A percentile compares a stretch with the other conserved stretches of the same genome.
Evolutionary conservation across 2,329 filamentous ascomycete species (phyloP).

Genomic region (Neurospora sp.): DNA sequence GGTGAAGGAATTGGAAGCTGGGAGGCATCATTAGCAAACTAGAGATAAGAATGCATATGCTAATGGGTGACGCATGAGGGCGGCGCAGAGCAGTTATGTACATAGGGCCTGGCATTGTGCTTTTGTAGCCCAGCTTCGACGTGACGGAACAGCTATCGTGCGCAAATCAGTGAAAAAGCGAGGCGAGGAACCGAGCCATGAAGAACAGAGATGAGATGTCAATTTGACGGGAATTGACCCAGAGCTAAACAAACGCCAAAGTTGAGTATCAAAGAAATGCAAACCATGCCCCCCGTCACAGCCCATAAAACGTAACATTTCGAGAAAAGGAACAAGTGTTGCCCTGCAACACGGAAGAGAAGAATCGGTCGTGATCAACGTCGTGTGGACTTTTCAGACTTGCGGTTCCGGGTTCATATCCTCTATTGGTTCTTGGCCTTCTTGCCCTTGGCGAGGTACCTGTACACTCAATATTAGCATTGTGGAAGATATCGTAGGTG

Average conservation of each 20-base stretch:
- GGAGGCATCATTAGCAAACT: not conserved
- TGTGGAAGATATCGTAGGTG: not conserved
- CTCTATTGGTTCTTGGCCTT: constrained; percentile 19
- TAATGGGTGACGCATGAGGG: not conserved
- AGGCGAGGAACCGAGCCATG: not conserved
- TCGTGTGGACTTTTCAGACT: constrained; percentile 3
- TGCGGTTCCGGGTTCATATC: not conserved
- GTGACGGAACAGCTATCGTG: not conserved
- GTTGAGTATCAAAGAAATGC: not conserved
- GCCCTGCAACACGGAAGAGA: constrained; percentile 1
- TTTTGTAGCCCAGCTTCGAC: not conserved
- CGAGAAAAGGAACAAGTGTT: not conserved
- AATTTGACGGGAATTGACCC: not conserved
- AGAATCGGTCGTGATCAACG: constrained; percentile 7
- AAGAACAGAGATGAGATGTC: not conserved
- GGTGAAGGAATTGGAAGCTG: not conserved
- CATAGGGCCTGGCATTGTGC: not conserved
- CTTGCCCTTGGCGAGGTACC: constrained; percentile 24
- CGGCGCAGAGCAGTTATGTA: not conserved
- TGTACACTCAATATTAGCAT: constrained; percentile 10
- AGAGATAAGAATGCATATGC: not conserved
- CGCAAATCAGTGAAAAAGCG: not conserved
- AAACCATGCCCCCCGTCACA: not conserved
- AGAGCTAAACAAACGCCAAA: not conserved
- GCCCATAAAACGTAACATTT: not conserved